These are phyloP conservation scores for Eremothecium sinecaudum DNA, from an alignment of 1,139 yeast species.

Conservation along the genomic window DNA sequence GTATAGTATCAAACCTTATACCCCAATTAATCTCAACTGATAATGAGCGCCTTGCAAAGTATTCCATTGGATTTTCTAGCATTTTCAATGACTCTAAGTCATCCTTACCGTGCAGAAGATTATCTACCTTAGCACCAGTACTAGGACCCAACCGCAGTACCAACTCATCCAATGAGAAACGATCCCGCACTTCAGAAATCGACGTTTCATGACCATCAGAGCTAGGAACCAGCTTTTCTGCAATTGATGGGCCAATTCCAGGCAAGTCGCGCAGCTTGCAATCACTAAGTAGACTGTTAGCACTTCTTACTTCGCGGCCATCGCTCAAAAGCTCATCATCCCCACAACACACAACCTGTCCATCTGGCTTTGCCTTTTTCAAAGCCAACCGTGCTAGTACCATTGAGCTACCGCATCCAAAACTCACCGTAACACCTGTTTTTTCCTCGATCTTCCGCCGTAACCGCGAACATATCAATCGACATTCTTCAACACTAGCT, in stretches of 20 bases:
- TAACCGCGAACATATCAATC: constrained; percentile 13
- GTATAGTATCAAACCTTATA: constrained; percentile 53
- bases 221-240: constrained; percentile 1
- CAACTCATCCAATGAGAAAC: not conserved
- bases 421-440: constrained; percentile 64
- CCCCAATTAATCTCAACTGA: constrained; percentile 93
- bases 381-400: constrained; percentile 73
- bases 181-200: not conserved
- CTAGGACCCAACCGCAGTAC: constrained; percentile 51
- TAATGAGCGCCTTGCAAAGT: constrained; percentile 57
- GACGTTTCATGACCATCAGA: not conserved
- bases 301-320: not conserved
- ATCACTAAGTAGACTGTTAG: constrained; percentile 33
- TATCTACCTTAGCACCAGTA: constrained; percentile 50
- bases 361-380: constrained; percentile 71
- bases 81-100: constrained; percentile 30
- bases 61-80: constrained; percentile 33
- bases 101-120: constrained; percentile 51
- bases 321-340: constrained; percentile 17
- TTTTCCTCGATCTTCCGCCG: constrained; percentile 37
- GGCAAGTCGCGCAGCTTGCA: constrained; percentile 59
- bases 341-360: constrained; percentile 37
- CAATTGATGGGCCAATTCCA: constrained; percentile 54
- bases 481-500: constrained; percentile 16
- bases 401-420: constrained; percentile 67